Base-by-base conservation (phyloP, 75 land plant species). In the Larix kaempferi region DNA sequence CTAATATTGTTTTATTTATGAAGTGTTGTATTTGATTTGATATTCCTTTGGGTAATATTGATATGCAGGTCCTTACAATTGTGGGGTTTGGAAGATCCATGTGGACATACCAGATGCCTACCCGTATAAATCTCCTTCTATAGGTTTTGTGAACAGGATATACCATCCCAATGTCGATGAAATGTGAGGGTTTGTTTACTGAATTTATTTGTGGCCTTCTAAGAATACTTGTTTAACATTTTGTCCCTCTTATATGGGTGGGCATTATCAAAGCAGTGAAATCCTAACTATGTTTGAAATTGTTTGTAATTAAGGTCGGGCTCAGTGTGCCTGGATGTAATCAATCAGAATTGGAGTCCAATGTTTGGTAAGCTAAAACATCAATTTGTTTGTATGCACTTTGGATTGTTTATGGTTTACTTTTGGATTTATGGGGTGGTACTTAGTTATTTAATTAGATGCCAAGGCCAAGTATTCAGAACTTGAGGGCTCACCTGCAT, bases 91-190 rank as follows among this genome's bases (percentile, higher is more conserved):
- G 88, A 84, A 84, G 61, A 56, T 86, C 64, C 87, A 87, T 10
- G 79, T 86, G 29, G 88, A 86, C 74, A 76, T 86, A 59, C 88
- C 88, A 21, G 88, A 86, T 67, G 82, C 79, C 25, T 86, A 86
- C 65, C 88, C 88, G 0, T 86, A 80, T 87, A 86, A 86, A 57
- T 86, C 88, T 21, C 88, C 88, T 13, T 86, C 88, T 19, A 80
- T 86, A 76, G 87, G 88, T n/a, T 86, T 86, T 76, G 83, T 84
- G n/a, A 86, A 86, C 87, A 80, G 78, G 76, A 86, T 86, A 57
- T 84, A 79, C 63, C 88, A 86, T 84, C 88, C 88, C 49, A 86
- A 86, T 80, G 83, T 86, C 60, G 88, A 84, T 76, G 88, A 86
- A 64, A 60, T 57, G 88, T 86, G 59, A 74, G 63, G 81, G 67